Evolutionary conservation across 1,284 basidiomycete genomes (phyloP).

Genomic region (Pyrrhoderma lamaoense): DNA sequence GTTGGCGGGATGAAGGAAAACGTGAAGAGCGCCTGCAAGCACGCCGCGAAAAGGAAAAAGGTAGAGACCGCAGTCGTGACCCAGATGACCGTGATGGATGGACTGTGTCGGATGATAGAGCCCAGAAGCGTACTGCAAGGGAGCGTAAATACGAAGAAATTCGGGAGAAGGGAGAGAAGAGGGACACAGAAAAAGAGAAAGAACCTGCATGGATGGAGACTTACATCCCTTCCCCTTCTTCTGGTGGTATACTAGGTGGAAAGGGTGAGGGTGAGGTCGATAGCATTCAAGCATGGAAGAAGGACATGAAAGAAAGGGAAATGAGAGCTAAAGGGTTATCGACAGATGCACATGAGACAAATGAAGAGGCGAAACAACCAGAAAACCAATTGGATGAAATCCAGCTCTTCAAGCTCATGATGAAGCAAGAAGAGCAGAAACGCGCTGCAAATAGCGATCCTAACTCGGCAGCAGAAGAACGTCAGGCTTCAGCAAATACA

Average conservation of each 20-base stretch:
- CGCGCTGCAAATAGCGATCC: conserved; percentile 20
- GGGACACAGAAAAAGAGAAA: conserved; percentile 62
- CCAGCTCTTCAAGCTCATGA: conserved; percentile 78
- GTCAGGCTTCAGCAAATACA: not conserved
- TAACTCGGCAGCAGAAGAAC: not conserved
- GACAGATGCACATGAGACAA: conserved; percentile 23
- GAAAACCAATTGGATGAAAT: conserved; percentile 65
- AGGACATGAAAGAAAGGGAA: conserved; percentile 78
- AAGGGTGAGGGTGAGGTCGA: conserved; percentile 63
- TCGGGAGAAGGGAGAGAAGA: conserved; percentile 47
- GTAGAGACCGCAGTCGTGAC: conserved; percentile 32
- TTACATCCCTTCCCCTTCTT: conserved; percentile 55
- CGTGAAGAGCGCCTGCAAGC: conserved; percentile 14
- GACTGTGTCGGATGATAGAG: conserved; percentile 50
- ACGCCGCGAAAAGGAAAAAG: conserved; percentile 35
- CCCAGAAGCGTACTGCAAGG: conserved; percentile 40
- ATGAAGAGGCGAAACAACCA: conserved; percentile 12
- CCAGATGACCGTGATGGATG: conserved; percentile 35
- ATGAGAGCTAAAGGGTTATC: conserved; percentile 32
- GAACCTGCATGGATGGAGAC: conserved; percentile 91
- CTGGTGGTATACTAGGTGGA: conserved; percentile 55
- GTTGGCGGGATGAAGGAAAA: conserved; percentile 18
- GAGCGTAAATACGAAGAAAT: conserved; percentile 43
- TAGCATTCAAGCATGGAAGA: conserved; percentile 87
- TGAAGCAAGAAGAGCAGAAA: conserved; percentile 76